phyloP scores from a whole-genome alignment of 148 eudicot species.

The Simmondsia chinensis region DNA sequence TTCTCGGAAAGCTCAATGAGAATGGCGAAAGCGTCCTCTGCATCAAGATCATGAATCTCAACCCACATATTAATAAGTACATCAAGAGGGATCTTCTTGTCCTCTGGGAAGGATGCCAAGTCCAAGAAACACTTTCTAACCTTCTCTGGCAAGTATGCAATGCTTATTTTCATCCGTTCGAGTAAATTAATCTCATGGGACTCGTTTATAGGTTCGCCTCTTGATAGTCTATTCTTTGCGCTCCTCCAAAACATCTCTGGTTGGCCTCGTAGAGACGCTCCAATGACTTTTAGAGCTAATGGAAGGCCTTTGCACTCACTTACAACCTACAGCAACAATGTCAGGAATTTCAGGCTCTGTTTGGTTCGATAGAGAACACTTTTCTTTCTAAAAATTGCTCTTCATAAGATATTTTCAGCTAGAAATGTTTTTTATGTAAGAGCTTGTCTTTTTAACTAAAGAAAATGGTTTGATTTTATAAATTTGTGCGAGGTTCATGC shows the following conservation, averaged over 20 bases:
- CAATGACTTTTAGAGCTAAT: conserved; percentile 77
- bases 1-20: conserved; percentile 75
- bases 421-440: too few relatives aligned
- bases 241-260: conserved; percentile 61
- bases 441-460: too few relatives aligned
- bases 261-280: conserved; percentile 69
- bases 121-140: conserved; percentile 81
- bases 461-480: too few relatives aligned
- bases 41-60: conserved; percentile 67
- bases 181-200: conserved; percentile 69
- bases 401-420: too few relatives aligned
- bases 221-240: conserved; percentile 56
- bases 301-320: conserved; percentile 83
- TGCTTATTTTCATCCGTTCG: conserved; percentile 60
- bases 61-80: conserved; percentile 74
- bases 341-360: conserved; percentile 5
- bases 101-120: conserved; percentile 78
- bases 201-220: conserved; percentile 63
- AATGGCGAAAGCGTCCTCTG: conserved; percentile 66
- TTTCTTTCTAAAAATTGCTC: too few relatives aligned
- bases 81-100: conserved; percentile 64
- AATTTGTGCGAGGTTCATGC: too few relatives aligned
- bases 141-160: conserved; percentile 43
- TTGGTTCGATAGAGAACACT: too few relatives aligned
- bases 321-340: conserved; percentile 39